Conservation (phyloP, 257 asterid species). For the Capsicum rhomboideum region DNA sequence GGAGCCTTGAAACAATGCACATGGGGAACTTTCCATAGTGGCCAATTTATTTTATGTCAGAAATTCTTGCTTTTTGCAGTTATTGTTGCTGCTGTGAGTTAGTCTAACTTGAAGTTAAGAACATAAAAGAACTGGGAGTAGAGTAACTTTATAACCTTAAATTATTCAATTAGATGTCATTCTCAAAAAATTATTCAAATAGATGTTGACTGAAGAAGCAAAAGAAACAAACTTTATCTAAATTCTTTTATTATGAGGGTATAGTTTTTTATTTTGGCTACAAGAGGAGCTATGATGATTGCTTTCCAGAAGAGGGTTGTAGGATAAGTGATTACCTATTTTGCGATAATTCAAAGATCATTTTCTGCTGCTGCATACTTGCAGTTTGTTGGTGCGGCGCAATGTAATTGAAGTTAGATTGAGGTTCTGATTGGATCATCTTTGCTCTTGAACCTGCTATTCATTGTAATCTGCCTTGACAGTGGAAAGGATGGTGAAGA, state of each 20-base stretch:
- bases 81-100: neutral
- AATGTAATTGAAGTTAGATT: neutral
- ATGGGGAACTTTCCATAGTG: neutral
- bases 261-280: neutral
- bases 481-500: neutral
- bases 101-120: neutral
- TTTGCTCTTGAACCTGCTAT: neutral
- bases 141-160: neutral
- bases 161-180: neutral
- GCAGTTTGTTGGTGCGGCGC: neutral
- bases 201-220: neutral
- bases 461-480: neutral
- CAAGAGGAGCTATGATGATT: neutral
- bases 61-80: neutral
- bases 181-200: neutral
- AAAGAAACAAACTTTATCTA: neutral
- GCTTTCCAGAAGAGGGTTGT: neutral
- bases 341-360: neutral
- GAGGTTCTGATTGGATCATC: neutral
- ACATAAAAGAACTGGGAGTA: neutral
- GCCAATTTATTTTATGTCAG: neutral
- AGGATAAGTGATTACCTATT: neutral
- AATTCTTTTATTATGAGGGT: neutral
- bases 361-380: neutral
- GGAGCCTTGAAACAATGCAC: neutral